phyloP scores from a whole-genome alignment of 306 rosid species.

The Cicer judaicum region DNA sequence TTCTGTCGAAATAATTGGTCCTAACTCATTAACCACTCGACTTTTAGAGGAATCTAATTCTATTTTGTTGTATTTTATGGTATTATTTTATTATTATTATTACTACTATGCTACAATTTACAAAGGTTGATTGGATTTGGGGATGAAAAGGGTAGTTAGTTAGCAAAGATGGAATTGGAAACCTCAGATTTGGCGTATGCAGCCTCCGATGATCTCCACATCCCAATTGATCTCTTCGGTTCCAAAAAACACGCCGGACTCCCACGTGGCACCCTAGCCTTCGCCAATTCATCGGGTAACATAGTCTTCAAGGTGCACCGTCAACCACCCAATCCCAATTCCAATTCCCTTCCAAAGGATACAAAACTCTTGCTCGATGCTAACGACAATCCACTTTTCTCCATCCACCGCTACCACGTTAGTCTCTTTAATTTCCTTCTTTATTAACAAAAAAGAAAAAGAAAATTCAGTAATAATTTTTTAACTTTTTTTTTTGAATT shows the following conservation, averaged over 20 bases:
- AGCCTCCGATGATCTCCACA: slow-evolving; percentile 41
- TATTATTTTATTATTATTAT: no score
- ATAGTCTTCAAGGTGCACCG: slow-evolving; percentile 58
- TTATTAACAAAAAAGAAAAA: background rate
- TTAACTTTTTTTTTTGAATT: background rate
- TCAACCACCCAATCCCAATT: slow-evolving; percentile 44
- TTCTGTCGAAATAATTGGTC: no score
- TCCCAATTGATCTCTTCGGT: slow-evolving; percentile 81
- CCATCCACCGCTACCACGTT: slow-evolving; percentile 55
- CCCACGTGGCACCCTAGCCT: slow-evolving; percentile 59
- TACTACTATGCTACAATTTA: no score
- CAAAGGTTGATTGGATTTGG: no score
- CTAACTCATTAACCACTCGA: no score
- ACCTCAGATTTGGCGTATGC: slow-evolving; percentile 41
- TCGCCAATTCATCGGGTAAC: slow-evolving; percentile 55
- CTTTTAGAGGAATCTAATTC: no score
- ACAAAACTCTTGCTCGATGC: slow-evolving; percentile 57
- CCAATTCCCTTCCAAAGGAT: slow-evolving; percentile 46
- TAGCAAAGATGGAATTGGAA: slow-evolving; percentile 45
- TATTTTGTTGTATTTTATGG: no score
- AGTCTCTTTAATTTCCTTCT: slow-evolving; percentile 32
- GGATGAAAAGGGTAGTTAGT: background rate
- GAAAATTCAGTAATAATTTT: background rate
- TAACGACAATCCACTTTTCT: slow-evolving; percentile 60
- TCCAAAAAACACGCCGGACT: slow-evolving; percentile 66